These are phyloP conservation scores for Letharia lupina DNA, from an alignment of 495 filamentous ascomycete species.

Conservation along the genomic window DNA sequence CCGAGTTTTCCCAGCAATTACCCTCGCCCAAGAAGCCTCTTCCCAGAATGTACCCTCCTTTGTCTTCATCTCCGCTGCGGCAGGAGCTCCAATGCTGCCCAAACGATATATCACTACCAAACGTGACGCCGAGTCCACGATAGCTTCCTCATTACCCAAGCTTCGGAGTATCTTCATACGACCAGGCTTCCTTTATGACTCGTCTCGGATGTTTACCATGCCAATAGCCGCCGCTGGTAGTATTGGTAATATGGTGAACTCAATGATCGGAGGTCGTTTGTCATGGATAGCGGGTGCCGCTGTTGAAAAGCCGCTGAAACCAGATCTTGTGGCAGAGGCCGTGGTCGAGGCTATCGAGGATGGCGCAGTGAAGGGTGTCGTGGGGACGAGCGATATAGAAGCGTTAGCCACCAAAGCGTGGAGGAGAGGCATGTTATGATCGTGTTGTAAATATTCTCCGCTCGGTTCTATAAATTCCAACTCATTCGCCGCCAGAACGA, in stretches of 20 bases:
- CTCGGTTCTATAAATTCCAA: not conserved
- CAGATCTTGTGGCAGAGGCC: conserved; percentile 74
- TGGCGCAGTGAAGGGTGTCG: conserved; percentile 55
- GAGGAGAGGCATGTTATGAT: conserved; percentile 72
- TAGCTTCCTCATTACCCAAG: conserved; percentile 58
- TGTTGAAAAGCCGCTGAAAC: conserved; percentile 76
- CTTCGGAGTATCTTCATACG: conserved; percentile 78
- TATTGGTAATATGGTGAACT: conserved; percentile 62
- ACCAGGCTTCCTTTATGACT: conserved; percentile 84
- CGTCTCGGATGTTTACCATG: conserved; percentile 69
- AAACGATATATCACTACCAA: conserved; percentile 84
- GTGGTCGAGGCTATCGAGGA: conserved; percentile 72
- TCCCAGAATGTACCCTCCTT: conserved; percentile 57
- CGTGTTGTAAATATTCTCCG: conserved; percentile 5
- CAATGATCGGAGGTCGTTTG: conserved; percentile 61
- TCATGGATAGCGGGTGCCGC: conserved; percentile 68
- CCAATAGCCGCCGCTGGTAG: conserved; percentile 68
- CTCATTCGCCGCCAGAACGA: not conserved
- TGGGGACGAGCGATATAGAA: conserved; percentile 63
- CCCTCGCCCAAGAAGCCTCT: conserved; percentile 73
- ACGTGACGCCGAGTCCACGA: conserved; percentile 75
- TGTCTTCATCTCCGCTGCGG: conserved; percentile 81
- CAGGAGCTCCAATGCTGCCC: conserved; percentile 74
- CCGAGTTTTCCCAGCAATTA: conserved; percentile 42
- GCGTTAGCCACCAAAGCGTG: conserved; percentile 64